phyloP scores from a whole-genome alignment of 257 asterid species.

The Ocimum tenuiflorum region DNA sequence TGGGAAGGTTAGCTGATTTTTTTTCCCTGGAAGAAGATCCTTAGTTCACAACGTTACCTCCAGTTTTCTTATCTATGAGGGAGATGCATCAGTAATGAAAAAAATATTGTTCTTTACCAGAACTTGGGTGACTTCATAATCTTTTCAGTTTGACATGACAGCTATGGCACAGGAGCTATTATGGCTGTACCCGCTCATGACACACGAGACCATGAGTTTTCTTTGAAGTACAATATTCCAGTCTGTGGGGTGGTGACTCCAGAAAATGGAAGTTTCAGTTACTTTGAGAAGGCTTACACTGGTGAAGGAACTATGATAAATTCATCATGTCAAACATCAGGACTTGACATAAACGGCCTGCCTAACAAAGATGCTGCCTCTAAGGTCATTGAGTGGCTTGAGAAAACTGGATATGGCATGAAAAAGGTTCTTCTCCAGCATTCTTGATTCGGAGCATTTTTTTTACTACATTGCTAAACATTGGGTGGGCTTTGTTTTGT shows the following conservation, averaged over 20 bases:
- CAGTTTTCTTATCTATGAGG: background rate
- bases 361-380: conserved; percentile 68
- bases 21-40: conserved; percentile 7
- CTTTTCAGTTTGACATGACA: conserved; percentile 30
- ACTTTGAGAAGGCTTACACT: conserved; percentile 51
- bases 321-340: conserved; percentile 63
- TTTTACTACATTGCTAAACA: background rate
- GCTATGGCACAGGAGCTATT: conserved; percentile 99
- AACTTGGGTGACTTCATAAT: conserved; percentile 14
- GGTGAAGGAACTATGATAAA: conserved; percentile 80
- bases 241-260: conserved; percentile 72
- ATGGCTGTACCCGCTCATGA: conserved; percentile 99
- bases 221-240: conserved; percentile 70
- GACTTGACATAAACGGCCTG: conserved; percentile 76
- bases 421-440: conserved; percentile 48
- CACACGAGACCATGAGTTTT: conserved; percentile 89
- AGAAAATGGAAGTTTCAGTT: conserved; percentile 40
- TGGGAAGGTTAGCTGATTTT: conserved; percentile 60
- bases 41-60: background rate
- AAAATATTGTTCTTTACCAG: background rate
- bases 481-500: conserved; percentile 5
- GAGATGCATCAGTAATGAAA: conserved; percentile 1
- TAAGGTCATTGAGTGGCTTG: conserved; percentile 79
- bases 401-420: conserved; percentile 65
- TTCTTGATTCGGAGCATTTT: background rate